Conservation (phyloP, 2,329 filamentous ascomycete genomes). For the Fusarium illudens region DNA sequence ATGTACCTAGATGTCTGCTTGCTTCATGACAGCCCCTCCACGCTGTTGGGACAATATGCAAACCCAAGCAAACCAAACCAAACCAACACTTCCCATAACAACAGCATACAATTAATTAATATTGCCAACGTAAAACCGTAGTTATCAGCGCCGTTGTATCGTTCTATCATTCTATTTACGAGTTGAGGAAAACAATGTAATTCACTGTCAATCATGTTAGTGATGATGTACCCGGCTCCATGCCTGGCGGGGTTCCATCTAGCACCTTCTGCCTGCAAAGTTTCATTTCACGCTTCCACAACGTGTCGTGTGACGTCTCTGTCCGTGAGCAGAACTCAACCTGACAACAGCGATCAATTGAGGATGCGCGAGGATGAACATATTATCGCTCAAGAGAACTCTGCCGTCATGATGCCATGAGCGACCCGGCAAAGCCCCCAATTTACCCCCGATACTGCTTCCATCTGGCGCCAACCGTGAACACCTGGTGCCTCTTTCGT, state of each 20-base stretch:
- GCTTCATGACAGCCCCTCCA: background rate
- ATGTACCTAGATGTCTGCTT: background rate
- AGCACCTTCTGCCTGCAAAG: conserved; percentile 7
- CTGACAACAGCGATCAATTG: background rate
- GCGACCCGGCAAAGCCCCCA: conserved; percentile 45
- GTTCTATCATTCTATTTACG: background rate
- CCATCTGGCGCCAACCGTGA: conserved; percentile 67
- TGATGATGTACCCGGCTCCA: background rate
- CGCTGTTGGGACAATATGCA: background rate
- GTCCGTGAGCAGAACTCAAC: background rate
- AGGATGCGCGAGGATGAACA: conserved; percentile 20
- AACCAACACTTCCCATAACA: background rate
- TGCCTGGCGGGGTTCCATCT: background rate
- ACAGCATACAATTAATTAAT: background rate
- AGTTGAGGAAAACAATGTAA: background rate
- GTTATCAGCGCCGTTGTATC: background rate
- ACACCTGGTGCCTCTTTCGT: conserved; percentile 66
- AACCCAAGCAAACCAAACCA: background rate
- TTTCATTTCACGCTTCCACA: conserved; percentile 9
- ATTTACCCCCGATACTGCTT: conserved; percentile 72
- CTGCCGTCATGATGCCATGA: conserved; percentile 59
- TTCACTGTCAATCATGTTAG: background rate
- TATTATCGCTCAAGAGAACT: background rate
- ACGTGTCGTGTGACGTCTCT: conserved; percentile 7
- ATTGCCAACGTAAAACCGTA: background rate